These are phyloP conservation scores for Daedaleopsis sinensis DNA, from an alignment of 768 basidiomycete species.

Conservation along the genomic window DNA sequence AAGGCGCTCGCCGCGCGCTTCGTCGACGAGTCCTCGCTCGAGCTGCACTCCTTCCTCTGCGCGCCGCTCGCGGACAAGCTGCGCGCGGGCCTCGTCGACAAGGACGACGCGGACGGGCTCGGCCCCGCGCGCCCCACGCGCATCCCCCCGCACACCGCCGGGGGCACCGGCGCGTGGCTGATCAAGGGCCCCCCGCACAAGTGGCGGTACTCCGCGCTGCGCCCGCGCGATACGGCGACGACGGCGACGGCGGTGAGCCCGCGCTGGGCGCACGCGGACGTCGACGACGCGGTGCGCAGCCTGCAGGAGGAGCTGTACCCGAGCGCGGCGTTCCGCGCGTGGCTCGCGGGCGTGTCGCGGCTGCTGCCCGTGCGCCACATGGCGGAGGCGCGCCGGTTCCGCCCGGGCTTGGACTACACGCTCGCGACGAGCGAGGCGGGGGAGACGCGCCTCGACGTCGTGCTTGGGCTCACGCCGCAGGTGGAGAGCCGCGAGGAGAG, in stretches of 20 bases:
- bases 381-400: conserved; percentile 84
- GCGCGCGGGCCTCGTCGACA: conserved; percentile 62
- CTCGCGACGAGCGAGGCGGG: conserved; percentile 85
- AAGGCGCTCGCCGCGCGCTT: conserved; percentile 80
- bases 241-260: conserved; percentile 50
- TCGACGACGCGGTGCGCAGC: conserved; percentile 60
- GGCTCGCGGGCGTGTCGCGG: conserved; percentile 74
- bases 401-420: conserved; percentile 94
- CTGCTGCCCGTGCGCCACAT: conserved; percentile 72
- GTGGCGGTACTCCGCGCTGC: conserved; percentile 85
- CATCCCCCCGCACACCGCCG: conserved; percentile 72
- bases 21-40: conserved; percentile 82
- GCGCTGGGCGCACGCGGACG: conserved; percentile 53
- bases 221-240: conserved; percentile 19
- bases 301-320: conserved; percentile 82
- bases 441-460: conserved; percentile 83
- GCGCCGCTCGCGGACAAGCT: conserved; percentile 69
- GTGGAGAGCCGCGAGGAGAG: conserved; percentile 35
- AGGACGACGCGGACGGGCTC: conserved; percentile 67
- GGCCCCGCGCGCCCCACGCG: conserved; percentile 48
- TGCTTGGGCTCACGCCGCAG: conserved; percentile 83
- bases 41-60: conserved; percentile 85
- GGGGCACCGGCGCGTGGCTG: conserved; percentile 58
- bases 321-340: conserved; percentile 85
- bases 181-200: conserved; percentile 91